Base-by-base conservation (phyloP, 2,329 filamentous ascomycete species). In the Xylariaceae sp. region DNA sequence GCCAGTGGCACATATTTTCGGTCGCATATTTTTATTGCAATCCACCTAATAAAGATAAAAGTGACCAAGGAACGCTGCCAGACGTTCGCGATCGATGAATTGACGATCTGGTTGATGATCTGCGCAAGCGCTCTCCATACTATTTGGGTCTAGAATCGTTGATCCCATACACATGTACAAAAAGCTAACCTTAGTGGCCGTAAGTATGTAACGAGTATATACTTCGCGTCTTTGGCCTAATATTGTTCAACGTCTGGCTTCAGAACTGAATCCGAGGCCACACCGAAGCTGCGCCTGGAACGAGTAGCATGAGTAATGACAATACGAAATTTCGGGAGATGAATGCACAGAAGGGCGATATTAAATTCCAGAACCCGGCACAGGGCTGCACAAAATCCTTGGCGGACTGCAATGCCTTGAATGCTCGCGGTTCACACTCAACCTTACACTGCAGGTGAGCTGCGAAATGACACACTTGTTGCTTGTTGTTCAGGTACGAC, bases 21-120 rank as follows among this genome's bases (percentile, higher is more conserved):
- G n/a, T n/a, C n/a, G n/a, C n/a, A n/a, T n/a, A n/a, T n/a, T n/a
- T 46, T 32, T 47, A 44, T 49, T 40, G 16, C 32, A 7, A 37
- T 37, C 32, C 32, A 37, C 32, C 14, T 10, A 4, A n/a, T 10
- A 10, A 37, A 16, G 32, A 7, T 12, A 37, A n/a, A n/a, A 49
- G 37, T 54, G 48, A 50, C 42, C 50, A 20, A 46, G 47, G 46
- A 19, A 48, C 37, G 12, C 37, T 54, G 23, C 46, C 45, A 50
- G 46, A 56, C 45, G 20, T 49, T 40, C 44, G 32, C 3, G 57
- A 62, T 62, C 54, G 52, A 51, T 45, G 5, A 40, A 49, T 53
- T 52, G 52, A 48, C 56, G 59, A 62, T 62, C 57, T 58, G 40
- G 52, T 62, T 56, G 45, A 54, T 56, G 60, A 62, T 62, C 60